Evolutionary conservation across 1,284 basidiomycete genomes (phyloP).

Genomic region (Cutaneotrichosporon mucoides): DNA sequence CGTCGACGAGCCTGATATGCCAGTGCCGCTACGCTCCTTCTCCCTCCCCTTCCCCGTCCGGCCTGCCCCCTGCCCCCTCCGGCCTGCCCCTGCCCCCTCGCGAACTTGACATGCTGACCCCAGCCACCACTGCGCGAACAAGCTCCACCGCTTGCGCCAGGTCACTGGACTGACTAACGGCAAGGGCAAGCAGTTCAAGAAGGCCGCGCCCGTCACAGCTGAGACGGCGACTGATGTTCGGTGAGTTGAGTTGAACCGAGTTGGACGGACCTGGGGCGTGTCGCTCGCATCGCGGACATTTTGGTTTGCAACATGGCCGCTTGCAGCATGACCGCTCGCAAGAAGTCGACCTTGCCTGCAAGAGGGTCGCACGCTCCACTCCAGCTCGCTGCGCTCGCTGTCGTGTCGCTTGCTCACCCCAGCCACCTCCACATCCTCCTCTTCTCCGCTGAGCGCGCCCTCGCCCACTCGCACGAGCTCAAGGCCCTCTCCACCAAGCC

Average conservation of each 20-base stretch:
- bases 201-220: conserved; percentile 60
- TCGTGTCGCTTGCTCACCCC: conserved; percentile 7
- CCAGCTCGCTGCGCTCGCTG: background rate
- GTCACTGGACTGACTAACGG: conserved; percentile 80
- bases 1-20: no score
- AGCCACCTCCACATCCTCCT: conserved; percentile 67
- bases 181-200: conserved; percentile 84
- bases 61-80: no score
- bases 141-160: conserved; percentile 80
- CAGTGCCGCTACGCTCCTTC: no score
- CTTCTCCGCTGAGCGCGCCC: conserved; percentile 86
- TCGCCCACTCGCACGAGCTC: conserved; percentile 82
- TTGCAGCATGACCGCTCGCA: no score
- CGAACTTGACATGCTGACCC: background rate
- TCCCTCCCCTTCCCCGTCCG: no score
- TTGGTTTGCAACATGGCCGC: no score
- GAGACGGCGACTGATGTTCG: conserved; percentile 69
- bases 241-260: conserved; percentile 54
- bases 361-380: background rate
- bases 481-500: conserved; percentile 45
- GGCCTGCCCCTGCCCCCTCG: background rate
- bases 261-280: no score
- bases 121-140: conserved; percentile 85
- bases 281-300: no score
- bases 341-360: background rate